phyloP scores from a whole-genome alignment of 768 basidiomycete genomes.

The Russula griseocarnosa region DNA sequence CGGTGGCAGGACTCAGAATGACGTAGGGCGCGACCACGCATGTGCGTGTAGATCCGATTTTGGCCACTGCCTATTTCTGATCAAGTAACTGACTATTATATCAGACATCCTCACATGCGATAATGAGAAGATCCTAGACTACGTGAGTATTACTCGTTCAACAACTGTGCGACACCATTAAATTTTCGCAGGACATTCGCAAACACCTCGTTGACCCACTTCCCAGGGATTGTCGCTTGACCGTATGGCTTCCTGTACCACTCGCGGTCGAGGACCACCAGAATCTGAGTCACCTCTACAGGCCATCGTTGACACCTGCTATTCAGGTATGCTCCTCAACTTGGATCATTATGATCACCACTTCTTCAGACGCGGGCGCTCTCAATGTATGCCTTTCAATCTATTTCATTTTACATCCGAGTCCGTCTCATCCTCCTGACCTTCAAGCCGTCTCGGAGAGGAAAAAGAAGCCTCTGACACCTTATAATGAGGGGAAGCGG shows the following conservation, averaged over 20 bases:
- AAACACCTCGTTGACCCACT: conserved; percentile 25
- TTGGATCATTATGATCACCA: conserved; percentile 28
- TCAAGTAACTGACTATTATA: neutral
- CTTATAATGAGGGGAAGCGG: neutral
- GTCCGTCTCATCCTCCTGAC: neutral
- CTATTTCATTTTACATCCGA: neutral
- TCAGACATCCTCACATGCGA: conserved; percentile 21
- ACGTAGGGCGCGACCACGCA: conserved; percentile 3
- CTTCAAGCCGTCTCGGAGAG: neutral
- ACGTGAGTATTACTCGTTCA: conserved; percentile 13
- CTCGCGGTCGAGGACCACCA: neutral
- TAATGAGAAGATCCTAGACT: conserved; percentile 20
- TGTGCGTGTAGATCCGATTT: conserved; percentile 2
- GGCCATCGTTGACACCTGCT: conserved; percentile 30
- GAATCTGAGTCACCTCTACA: neutral
- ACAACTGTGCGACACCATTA: neutral
- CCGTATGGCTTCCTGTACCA: conserved; percentile 5
- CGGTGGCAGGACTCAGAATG: neutral
- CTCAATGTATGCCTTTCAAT: neutral
- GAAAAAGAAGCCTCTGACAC: neutral
- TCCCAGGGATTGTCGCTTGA: conserved; percentile 24
- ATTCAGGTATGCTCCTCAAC: conserved; percentile 28
- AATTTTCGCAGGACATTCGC: conserved; percentile 21
- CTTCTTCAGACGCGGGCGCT: conserved; percentile 2
- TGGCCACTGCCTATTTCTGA: neutral